Conservation (phyloP, 352 stramenopile genomes). For the Phytophthora fragariaefolia region DNA sequence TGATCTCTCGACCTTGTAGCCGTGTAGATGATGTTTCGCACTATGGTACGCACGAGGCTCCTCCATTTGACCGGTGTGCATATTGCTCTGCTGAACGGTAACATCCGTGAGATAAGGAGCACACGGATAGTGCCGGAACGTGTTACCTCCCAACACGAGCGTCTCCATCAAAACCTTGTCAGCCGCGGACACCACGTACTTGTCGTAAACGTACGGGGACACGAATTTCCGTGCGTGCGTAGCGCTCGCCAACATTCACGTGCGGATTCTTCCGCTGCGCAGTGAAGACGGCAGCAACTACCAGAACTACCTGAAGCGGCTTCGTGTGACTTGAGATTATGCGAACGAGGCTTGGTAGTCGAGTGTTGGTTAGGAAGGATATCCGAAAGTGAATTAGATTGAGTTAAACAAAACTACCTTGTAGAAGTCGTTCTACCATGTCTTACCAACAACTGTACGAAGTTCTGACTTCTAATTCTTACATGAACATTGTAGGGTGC, state of each 20-base stretch:
- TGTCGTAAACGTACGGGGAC: conserved; percentile 6
- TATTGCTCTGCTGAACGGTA: conserved; percentile 15
- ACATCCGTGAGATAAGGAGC: conserved; percentile 8
- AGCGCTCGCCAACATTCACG: background rate
- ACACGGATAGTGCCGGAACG: conserved; percentile 8
- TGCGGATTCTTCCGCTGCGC: background rate
- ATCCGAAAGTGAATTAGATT: no score
- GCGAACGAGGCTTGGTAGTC: no score
- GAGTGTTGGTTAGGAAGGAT: no score
- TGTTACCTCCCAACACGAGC: background rate
- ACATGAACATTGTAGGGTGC: no score
- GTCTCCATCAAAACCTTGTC: background rate
- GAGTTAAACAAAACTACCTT: no score
- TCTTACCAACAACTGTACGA: no score
- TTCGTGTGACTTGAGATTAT: no score
- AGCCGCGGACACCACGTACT: background rate
- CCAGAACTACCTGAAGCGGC: background rate
- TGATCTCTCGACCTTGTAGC: background rate
- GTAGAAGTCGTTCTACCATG: no score
- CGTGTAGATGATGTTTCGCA: background rate
- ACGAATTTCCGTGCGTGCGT: background rate
- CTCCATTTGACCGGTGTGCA: background rate
- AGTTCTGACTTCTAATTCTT: no score
- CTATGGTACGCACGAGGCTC: background rate
- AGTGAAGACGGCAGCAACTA: background rate